Base-by-base conservation (phyloP, 805 yeast species). In the Starmerella vitae region DNA sequence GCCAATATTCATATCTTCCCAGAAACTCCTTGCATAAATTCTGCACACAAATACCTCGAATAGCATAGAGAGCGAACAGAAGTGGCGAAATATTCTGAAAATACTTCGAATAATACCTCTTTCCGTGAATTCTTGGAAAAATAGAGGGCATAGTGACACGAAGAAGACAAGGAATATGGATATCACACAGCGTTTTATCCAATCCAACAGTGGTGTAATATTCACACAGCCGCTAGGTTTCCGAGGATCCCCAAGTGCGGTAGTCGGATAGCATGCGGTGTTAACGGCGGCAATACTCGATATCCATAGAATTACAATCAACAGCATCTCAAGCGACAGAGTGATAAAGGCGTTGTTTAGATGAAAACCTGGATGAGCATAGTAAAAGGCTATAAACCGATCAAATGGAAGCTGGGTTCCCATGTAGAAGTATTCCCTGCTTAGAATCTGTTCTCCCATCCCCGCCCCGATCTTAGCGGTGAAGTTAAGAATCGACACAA, bases 391-490 rank as follows among this genome's bases (percentile, higher is more conserved):
- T 42, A 80, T 60, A 62, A 81, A 80, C 50, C 91, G 65, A 53
- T 81, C 91, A 45, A 80, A 61, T 2, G 88, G 84, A 27, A 81
- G 62, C 46, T 78, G 83, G 2, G 85, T 75, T 1, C 86, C 80
- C 45, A 81, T 64, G 54, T 80, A 79, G 57, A 72, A 81, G 58
- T 80, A 80, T 56, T 81, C 93, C 50, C 93, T 67, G 3, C 88
- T 79, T 41, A 81, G 65, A 72, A 79, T 74, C 55, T 81, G 93
- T 53, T 81, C 93, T 34, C 91, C 88, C 93, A 81, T 81, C 43
- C 91, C 93, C 39, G 91, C 83, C 34, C 93, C 93, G 58, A 81
- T 80, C 54, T 81, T 81, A 18, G 88, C 77, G 5, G 82, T 78
- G 60, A 81, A 81, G 57, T 78, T 80, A 58, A 78, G 67, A 53